Base-by-base conservation (phyloP, 2,329 filamentous ascomycete species). In the Fusarium anthophilum region DNA sequence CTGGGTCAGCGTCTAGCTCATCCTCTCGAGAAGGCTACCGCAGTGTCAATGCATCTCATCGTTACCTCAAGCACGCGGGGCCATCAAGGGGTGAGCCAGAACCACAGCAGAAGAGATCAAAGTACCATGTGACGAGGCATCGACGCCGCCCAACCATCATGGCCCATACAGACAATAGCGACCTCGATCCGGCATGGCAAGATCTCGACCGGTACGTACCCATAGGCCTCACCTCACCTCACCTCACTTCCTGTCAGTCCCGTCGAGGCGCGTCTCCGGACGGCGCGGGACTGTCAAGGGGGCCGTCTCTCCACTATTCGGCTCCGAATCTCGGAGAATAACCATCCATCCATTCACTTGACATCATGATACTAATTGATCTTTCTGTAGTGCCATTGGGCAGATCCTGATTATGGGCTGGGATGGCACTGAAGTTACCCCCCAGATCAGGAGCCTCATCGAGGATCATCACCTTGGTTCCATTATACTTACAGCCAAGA, bases 381-480 rank as follows among this genome's bases (percentile, higher is more conserved):
- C 43, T 54, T 81, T 80, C 77, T 76, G 69, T 79, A 91, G 90
- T 87, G 89, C 90, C 70, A 91, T 94, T 85, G 92, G 93, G 70
- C 92, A 94, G 86, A 89, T 92, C 86, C 87, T 94, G 82, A 92
- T 93, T 82, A 94, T 95, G 91, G 93, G 93, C 81, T 97, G 94
- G 87, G 93, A 96, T 86, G 94, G 94, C 70, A 94, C 92, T 63
- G 90, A 93, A 81, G 91, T 96, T 61, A 96, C 93, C 32, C 93
- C 93, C 69, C 93, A 95, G 82, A 95, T 96, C 80, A 91, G 90
- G 74, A 91, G 90, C 77, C 88, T 95, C 75, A 96, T 97, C 79
- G 91, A 94, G 81, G 89, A 94, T 76, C 91, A 96, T 81, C 93
- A 98, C 81, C 87, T 99, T 54, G 96, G 96, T 63, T 96, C 94